These are phyloP conservation scores for Wickerhamiella spandovensis DNA, from an alignment of 805 yeast species.

Conservation along the genomic window DNA sequence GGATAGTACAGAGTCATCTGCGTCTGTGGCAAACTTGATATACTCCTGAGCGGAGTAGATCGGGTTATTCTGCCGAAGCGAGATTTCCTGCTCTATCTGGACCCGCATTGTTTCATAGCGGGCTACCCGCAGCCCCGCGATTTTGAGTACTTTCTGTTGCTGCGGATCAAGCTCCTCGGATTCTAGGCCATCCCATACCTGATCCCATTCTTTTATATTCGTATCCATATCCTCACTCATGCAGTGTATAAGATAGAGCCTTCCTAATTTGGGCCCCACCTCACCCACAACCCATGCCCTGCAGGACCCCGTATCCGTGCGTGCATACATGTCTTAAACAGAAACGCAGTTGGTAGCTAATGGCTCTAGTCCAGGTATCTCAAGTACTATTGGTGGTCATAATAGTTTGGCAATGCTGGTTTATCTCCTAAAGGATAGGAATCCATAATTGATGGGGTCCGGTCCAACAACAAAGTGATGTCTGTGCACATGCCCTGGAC, in stretches of 20 bases:
- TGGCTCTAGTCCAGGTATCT: not conserved
- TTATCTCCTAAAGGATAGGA: too few species aligned
- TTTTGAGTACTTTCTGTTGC: not conserved
- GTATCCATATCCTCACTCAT: not conserved
- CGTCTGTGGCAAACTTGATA: not conserved
- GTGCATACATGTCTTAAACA: not conserved
- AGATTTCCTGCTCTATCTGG: not conserved
- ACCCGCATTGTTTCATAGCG: slow-evolving; percentile 1
- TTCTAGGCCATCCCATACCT: not conserved
- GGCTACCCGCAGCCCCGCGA: not conserved
- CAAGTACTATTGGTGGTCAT: not conserved
- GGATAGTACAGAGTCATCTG: not conserved
- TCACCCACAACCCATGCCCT: not conserved
- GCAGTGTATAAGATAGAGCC: not conserved
- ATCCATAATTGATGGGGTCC: too few species aligned
- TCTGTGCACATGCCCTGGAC: too few species aligned
- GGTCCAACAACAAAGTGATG: too few species aligned
- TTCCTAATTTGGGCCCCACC: not conserved
- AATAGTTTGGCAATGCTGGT: too few species aligned
- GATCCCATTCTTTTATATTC: not conserved
- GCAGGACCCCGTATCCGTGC: not conserved
- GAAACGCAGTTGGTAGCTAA: not conserved
- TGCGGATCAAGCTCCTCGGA: not conserved
- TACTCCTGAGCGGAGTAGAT: not conserved
- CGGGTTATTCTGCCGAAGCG: slow-evolving; percentile 2